Percentiles rank a stretch among this genome's conserved stretches.
phyloP scores from a whole-genome alignment of 2,329 filamentous ascomycete genomes.

The Talaromyces verruculosus region DNA sequence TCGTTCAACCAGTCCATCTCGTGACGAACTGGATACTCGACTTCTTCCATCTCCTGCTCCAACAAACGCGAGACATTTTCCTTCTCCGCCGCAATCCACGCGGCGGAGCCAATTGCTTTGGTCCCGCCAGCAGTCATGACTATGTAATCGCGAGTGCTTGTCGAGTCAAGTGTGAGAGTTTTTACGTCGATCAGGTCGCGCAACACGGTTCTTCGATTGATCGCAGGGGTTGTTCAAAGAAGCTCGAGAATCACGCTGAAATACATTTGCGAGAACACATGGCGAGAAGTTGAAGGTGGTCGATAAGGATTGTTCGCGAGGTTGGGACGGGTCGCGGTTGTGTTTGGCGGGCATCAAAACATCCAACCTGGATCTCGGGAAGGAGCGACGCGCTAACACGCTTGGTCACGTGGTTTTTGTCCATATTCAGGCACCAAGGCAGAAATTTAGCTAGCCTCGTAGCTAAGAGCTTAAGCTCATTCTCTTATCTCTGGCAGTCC shows the following conservation, averaged over 20 bases:
- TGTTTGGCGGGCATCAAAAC: slow-evolving; percentile 21
- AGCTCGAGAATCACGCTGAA: neutral
- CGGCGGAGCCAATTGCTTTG: slow-evolving; percentile 69
- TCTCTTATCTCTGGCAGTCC: neutral
- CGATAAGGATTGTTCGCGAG: neutral
- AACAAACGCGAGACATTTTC: slow-evolving; percentile 73
- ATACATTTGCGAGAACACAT: slow-evolving; percentile 1
- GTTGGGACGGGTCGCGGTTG: slow-evolving; percentile 12
- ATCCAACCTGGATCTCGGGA: slow-evolving; percentile 5
- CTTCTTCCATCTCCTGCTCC: slow-evolving; percentile 84
- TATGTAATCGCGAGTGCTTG: slow-evolving; percentile 11
- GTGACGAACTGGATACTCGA: slow-evolving; percentile 85
- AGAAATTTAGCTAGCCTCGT: neutral
- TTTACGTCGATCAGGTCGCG: neutral
- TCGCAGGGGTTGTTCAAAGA: neutral
- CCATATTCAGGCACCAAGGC: slow-evolving; percentile 1
- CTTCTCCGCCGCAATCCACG: slow-evolving; percentile 85
- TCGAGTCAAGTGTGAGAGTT: neutral
- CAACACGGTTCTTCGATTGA: neutral
- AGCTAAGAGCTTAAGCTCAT: neutral
- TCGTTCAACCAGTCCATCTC: slow-evolving; percentile 98
- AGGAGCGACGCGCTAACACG: slow-evolving; percentile 21
- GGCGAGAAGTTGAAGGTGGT: neutral
- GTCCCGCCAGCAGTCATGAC: slow-evolving; percentile 39
- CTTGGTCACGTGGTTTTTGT: slow-evolving; percentile 25